Base-by-base conservation (phyloP, 495 filamentous ascomycete genomes). In the Penicillium maclennaniae region DNA sequence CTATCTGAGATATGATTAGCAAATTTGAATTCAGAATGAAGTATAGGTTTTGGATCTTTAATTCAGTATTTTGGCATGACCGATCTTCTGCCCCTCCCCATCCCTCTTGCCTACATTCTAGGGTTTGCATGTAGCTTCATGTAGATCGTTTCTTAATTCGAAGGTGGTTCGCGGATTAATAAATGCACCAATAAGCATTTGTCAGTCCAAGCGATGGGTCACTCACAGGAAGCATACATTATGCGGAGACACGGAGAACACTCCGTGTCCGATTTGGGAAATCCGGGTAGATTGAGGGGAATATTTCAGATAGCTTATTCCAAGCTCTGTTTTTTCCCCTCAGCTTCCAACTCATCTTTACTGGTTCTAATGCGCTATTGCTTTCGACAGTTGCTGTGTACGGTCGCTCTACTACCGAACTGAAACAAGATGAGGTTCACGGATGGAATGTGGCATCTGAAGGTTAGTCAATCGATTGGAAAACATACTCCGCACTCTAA, bases 341-440 rank as follows among this genome's bases (percentile, higher is more conserved):
- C 3, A 42, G 23, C 23, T 23, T 20, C 10, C 10, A 34, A 14
- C 15, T 34, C 10, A 4, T 8, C 3, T 42, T 42, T 17, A 7
- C n/a, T 1, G 8, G n/a, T 41, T 28, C 0, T 7, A 20, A 2
- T 39, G 14, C 5, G 23, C 10, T 25, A n/a, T 17, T 34, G 23
- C 25, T 1, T 40, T 38, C 7, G 27, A 7, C n/a, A 31, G 9
- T 31, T 34, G 1, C 8, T 34, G 3, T 14, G 3, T 34, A 34
- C 31, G 6, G 15, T 1, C 9, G 14, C 15, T 14, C 31, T 1
- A 34, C 31, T 34, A 14, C 15, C 31, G 10, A 34, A 26, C 44
- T 34, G 45, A 20, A 15, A 16, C 53, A 74, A 54, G 17, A 76
- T 76, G 72, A 76, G 73, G 66, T 76, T 76, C 59, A 76, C 72